Conservation (phyloP, 192 early-diverging fungal species). For the Kickxella alabastrina region DNA sequence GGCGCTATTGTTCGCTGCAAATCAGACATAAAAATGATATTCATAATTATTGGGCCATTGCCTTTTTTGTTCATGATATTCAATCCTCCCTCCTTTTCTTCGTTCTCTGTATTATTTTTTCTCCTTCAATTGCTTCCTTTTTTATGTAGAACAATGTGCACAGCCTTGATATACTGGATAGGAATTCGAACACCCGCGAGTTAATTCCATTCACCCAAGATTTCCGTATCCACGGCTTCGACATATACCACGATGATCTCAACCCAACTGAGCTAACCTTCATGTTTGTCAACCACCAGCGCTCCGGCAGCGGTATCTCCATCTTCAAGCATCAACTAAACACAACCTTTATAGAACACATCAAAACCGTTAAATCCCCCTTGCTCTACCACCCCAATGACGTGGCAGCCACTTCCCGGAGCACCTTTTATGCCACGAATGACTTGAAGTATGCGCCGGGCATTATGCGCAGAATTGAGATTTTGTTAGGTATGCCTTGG, state of each 20-base stretch:
- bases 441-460: constrained; percentile 33
- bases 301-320: constrained; percentile 51
- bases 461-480: constrained; percentile 38
- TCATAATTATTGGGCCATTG: too few species aligned
- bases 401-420: constrained; percentile 52
- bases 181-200: constrained; percentile 17
- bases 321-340: constrained; percentile 54
- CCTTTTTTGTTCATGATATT: too few species aligned
- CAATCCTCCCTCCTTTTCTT: too few species aligned
- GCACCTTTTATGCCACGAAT: constrained; percentile 60
- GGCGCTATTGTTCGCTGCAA: background rate
- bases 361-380: constrained; percentile 53
- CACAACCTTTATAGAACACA: constrained; percentile 33
- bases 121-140: too few species aligned
- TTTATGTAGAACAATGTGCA: constrained; percentile 47
- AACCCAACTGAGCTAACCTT: constrained; percentile 50
- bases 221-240: constrained; percentile 54
- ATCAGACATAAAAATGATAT: too few species aligned
- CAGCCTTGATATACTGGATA: constrained; percentile 33
- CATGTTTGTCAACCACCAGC: constrained; percentile 60
- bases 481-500: constrained; percentile 50
- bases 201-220: constrained; percentile 38
- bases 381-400: constrained; percentile 58
- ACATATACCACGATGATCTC: constrained; percentile 44
- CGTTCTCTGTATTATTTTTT: too few species aligned